Evolutionary conservation across 768 basidiomycete genomes (phyloP), one percentile per base, ranked within the genome.

Genomic region (Hemileccinum impolitum): DNA sequence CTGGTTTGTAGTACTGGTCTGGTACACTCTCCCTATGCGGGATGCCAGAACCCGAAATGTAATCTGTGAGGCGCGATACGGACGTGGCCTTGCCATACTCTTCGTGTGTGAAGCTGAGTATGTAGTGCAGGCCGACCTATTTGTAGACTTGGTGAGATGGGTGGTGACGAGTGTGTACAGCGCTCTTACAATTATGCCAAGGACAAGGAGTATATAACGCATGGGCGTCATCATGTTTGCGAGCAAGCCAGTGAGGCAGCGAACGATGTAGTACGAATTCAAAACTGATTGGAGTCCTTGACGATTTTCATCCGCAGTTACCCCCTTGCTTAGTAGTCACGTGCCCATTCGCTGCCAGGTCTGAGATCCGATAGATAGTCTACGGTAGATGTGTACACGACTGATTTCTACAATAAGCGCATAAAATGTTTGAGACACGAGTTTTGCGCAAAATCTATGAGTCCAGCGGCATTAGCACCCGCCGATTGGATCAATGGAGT

Each of bases 1-100:
- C 50, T 14, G 66, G 65, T 47, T 72, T 53, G 62, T 80, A 83
- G 64, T 84, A 84, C 23, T 79, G 73, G 4, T 81, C 81, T 40
- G 80, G 75, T 3, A 87, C 69, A n/a, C 77, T 71, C n/a, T 72
- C 70, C 61, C 80, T 75, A 65, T 85, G 74, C 9, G 80, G 78
- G 18, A 82, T 74, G 11, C 48, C 53, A 30, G 60, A 35, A 34
- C 45, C 48, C 6, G 52, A 65, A 3, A 63, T 43, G 32, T 62
- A 61, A 36, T 48, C 61, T 18, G 65, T 57, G 32, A 73, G 48
- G 30, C 38, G 60, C 10, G 65, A 66, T n/a, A 75, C 40, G 15
- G 72, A 73, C 19, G 73, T 75, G n/a, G 68, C 67, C 39, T 58
- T 71, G 11, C 71, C 71, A 42, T 74, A 74, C 17, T 64, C 68